These are phyloP conservation scores for Euryodendron excelsum DNA, from an alignment of 148 eudicot genomes.

Conservation along the genomic window DNA sequence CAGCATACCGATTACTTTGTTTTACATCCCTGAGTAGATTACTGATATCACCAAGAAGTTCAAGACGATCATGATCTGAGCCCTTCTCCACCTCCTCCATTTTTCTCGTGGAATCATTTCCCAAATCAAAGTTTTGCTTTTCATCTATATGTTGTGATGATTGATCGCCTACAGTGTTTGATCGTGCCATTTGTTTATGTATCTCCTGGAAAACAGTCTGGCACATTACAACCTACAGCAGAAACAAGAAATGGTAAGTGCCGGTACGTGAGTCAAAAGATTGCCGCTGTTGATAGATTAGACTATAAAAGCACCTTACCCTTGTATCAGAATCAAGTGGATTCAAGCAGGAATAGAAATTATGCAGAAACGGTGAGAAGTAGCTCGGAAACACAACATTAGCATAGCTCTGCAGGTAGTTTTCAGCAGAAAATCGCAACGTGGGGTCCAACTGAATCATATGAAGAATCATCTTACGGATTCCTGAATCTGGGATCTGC, in stretches of 20 bases:
- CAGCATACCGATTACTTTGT: constrained; percentile 52
- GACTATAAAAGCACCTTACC: constrained; percentile 43
- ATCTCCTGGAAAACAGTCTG: constrained; percentile 86
- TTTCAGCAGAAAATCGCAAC: constrained; percentile 80
- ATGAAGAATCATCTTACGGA: constrained; percentile 97
- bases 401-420: constrained; percentile 77
- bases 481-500: constrained; percentile 94
- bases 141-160: constrained; percentile 30
- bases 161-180: constrained; percentile 24
- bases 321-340: constrained; percentile 84
- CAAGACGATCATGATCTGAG: constrained; percentile 51
- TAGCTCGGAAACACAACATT: constrained; percentile 77
- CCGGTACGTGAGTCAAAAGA: constrained; percentile 8
- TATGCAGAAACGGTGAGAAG: constrained; percentile 92
- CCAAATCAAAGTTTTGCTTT: constrained; percentile 32
- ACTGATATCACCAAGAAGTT: constrained; percentile 68
- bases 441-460: constrained; percentile 96
- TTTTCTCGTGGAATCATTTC: constrained; percentile 32
- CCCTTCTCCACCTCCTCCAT: constrained; percentile 36
- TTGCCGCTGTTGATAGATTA: not conserved
- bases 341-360: constrained; percentile 76
- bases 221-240: constrained; percentile 78
- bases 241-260: constrained; percentile 17
- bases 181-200: constrained; percentile 69
- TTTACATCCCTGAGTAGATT: constrained; percentile 69